A percentile compares a stretch with the other conserved stretches of the same genome.
Evolutionary conservation across 2,329 filamentous ascomycete species (phyloP).

Genomic region (Akanthomyces lecanii): DNA sequence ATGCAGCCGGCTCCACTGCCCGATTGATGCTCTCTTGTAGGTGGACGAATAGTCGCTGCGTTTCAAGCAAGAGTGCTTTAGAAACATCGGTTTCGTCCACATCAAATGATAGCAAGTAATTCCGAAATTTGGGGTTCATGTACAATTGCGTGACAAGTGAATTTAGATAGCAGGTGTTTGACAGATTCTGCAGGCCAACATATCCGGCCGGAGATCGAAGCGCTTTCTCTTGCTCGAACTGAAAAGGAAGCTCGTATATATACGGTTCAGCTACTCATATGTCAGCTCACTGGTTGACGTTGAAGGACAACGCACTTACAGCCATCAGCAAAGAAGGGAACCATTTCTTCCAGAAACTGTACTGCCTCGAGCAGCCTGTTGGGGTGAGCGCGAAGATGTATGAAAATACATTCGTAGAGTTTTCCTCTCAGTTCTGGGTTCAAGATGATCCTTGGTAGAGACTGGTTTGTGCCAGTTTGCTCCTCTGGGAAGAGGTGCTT

Average conservation of each 20-base stretch:
- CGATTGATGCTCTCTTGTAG: constrained; percentile 81
- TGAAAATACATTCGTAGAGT: constrained; percentile 57
- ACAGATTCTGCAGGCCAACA: constrained; percentile 84
- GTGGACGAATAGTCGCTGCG: constrained; percentile 74
- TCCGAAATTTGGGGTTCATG: constrained; percentile 86
- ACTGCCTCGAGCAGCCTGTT: constrained; percentile 49
- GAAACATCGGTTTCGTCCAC: constrained; percentile 50
- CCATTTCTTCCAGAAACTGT: constrained; percentile 31
- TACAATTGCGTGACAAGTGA: constrained; percentile 91
- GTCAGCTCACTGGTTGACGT: constrained; percentile 42
- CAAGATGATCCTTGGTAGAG: constrained; percentile 42
- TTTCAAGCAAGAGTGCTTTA: constrained; percentile 69
- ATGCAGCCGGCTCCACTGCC: constrained; percentile 65
- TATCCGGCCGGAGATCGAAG: constrained; percentile 78
- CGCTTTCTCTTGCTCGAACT: constrained; percentile 61
- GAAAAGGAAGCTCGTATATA: constrained; percentile 55
- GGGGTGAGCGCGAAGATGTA: constrained; percentile 49
- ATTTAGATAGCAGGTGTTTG: constrained; percentile 96
- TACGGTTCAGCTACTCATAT: constrained; percentile 44
- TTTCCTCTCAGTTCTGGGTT: constrained; percentile 52
- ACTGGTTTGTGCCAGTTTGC: constrained; percentile 19
- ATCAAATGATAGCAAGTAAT: constrained; percentile 69
- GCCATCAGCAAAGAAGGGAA: constrained; percentile 37
- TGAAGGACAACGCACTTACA: constrained; percentile 32
- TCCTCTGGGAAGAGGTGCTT: constrained; percentile 62